phyloP scores from a whole-genome alignment of 306 rosid genomes.

The Castanea crenata region DNA sequence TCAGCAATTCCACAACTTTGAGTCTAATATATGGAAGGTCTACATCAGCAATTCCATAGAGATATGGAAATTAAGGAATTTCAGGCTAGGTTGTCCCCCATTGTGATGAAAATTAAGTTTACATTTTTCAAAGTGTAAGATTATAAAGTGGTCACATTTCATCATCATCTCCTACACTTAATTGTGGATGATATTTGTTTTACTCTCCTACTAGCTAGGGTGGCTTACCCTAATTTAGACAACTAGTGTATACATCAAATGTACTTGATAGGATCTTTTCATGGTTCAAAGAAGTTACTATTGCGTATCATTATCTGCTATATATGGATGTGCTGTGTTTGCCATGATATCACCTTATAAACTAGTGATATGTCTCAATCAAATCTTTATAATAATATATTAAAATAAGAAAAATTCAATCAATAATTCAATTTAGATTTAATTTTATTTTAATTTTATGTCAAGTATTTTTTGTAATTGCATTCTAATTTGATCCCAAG shows the following conservation, averaged over 20 bases:
- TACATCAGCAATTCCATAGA: no score
- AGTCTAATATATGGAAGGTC: no score
- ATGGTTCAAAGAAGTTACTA: neutral
- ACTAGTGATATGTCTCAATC: no score
- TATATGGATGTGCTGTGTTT: no score
- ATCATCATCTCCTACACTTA: neutral
- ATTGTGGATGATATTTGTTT: neutral
- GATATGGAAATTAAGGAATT: neutral
- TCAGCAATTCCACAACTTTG: neutral
- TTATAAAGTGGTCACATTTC: neutral
- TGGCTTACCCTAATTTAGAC: neutral
- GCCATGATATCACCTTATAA: no score
- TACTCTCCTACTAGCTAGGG: neutral
- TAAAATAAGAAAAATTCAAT: no score
- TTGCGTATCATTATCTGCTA: neutral
- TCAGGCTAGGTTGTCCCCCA: neutral
- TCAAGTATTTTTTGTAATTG: no score
- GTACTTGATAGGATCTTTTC: neutral
- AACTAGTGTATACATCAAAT: neutral
- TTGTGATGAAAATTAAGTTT: neutral
- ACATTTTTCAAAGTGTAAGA: neutral
- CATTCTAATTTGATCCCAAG: no score
- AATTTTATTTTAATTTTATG: no score
- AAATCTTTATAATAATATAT: no score
- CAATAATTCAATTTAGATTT: no score